Evolutionary conservation across 177 flowering plant genomes (phyloP).

Genomic region (Vitis hybrid): DNA sequence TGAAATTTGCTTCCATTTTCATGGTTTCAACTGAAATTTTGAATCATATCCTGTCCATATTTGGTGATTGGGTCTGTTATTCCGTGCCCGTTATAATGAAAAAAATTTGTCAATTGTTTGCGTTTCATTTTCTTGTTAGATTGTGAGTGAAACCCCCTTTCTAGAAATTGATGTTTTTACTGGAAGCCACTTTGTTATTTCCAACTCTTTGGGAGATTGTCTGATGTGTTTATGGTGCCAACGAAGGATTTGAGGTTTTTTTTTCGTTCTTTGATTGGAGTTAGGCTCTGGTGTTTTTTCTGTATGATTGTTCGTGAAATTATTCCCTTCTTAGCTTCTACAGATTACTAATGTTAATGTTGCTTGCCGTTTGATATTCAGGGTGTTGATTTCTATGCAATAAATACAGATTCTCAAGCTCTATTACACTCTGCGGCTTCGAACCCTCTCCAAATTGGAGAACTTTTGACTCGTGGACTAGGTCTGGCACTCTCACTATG

Average conservation of each 20-base stretch:
- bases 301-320: too few relatives aligned
- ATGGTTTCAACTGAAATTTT: neutral
- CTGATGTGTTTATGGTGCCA: too few relatives aligned
- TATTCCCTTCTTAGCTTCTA: too few relatives aligned
- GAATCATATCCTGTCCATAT: neutral
- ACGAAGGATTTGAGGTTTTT: too few relatives aligned
- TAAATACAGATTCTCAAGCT: conserved; percentile 95
- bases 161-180: too few relatives aligned
- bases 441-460: conserved; percentile 94
- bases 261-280: too few relatives aligned
- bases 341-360: neutral
- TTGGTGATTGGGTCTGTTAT: neutral
- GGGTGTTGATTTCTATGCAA: conserved; percentile 97
- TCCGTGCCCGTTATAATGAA: neutral
- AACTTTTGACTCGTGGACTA: conserved; percentile 96
- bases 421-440: conserved; percentile 81
- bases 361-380: conserved; percentile 17
- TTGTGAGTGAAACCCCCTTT: neutral
- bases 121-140: neutral
- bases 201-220: too few relatives aligned
- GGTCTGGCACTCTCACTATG: conserved; percentile 47
- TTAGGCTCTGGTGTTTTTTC: too few relatives aligned
- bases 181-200: too few relatives aligned
- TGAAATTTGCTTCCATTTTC: conserved; percentile 17
- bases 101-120: too few relatives aligned